Conservation (phyloP, 306 rosid genomes). For the Cercis canadensis region DNA sequence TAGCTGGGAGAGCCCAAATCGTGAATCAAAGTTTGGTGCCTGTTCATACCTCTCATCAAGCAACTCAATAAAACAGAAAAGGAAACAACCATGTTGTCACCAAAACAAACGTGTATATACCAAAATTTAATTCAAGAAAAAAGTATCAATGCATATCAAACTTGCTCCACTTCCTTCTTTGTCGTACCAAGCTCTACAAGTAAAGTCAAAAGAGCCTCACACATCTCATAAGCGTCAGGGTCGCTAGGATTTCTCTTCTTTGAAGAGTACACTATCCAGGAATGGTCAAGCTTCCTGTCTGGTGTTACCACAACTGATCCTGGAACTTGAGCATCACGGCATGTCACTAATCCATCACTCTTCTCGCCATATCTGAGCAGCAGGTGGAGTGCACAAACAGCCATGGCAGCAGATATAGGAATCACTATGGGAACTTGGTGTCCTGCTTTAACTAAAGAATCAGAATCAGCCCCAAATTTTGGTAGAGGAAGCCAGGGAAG, state of each 20-base stretch:
- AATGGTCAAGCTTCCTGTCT: conserved; percentile 77
- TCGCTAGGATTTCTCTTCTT: conserved; percentile 53
- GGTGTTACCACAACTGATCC: conserved; percentile 80
- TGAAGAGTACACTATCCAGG: conserved; percentile 90
- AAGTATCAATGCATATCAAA: conserved; percentile 2
- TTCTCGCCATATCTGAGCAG: conserved; percentile 80
- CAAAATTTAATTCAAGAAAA: not conserved
- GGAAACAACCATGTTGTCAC: not conserved
- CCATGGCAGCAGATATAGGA: conserved; percentile 83
- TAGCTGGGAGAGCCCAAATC: not conserved
- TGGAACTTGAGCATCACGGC: conserved; percentile 82
- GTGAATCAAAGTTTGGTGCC: not conserved
- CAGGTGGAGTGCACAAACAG: conserved; percentile 73
- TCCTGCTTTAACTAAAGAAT: conserved; percentile 42
- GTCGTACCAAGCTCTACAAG: conserved; percentile 75
- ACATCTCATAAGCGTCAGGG: conserved; percentile 78
- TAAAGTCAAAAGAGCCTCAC: conserved; percentile 71
- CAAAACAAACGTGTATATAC: not conserved
- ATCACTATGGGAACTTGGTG: conserved; percentile 68
- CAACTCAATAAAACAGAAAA: conserved; percentile 8
- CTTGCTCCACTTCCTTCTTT: conserved; percentile 31
- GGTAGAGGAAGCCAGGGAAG: conserved; percentile 69
- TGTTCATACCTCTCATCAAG: not conserved
- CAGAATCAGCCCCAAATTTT: conserved; percentile 35
- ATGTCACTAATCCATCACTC: conserved; percentile 75